phyloP scores from a whole-genome alignment of 2,329 filamentous ascomycete genomes.

The Ilyonectria mors-panacis region DNA sequence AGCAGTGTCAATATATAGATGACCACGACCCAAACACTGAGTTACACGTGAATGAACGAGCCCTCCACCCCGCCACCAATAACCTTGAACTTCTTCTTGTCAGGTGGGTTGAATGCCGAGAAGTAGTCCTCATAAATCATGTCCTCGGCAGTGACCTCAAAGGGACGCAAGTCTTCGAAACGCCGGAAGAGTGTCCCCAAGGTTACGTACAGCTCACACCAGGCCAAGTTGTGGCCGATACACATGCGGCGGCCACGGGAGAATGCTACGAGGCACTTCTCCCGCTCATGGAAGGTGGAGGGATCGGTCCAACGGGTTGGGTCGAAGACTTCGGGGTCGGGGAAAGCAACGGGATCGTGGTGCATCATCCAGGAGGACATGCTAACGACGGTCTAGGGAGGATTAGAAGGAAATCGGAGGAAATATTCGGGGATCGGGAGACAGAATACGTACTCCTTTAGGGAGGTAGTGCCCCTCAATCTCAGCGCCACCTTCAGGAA shows the following conservation, averaged over 20 bases:
- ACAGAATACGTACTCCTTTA: conserved; percentile 7
- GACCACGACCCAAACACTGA: neutral
- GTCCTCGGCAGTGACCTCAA: conserved; percentile 4
- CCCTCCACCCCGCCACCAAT: neutral
- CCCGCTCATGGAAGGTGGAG: conserved; percentile 20
- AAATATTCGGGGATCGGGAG: neutral
- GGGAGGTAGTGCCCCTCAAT: conserved; percentile 27
- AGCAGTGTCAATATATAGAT: neutral
- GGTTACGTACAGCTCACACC: conserved; percentile 30
- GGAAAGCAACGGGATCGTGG: conserved; percentile 16
- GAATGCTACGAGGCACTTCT: conserved; percentile 21
- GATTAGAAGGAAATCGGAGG: neutral
- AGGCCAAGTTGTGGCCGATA: conserved; percentile 21
- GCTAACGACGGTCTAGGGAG: conserved; percentile 7
- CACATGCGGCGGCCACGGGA: conserved; percentile 28
- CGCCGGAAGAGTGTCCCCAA: conserved; percentile 20
- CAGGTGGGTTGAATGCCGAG: conserved; percentile 7
- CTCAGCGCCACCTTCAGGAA: conserved; percentile 17
- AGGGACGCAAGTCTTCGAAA: conserved; percentile 19
- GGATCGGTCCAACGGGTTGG: conserved; percentile 28
- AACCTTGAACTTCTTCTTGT: conserved; percentile 17
- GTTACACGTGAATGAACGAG: conserved; percentile 5
- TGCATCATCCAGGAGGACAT: conserved; percentile 35
- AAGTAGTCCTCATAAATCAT: conserved; percentile 23
- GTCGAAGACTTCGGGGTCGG: conserved; percentile 21